Base-by-base conservation (phyloP, 129 eudicot genomes). In the Ambrosia artemisiifolia region DNA sequence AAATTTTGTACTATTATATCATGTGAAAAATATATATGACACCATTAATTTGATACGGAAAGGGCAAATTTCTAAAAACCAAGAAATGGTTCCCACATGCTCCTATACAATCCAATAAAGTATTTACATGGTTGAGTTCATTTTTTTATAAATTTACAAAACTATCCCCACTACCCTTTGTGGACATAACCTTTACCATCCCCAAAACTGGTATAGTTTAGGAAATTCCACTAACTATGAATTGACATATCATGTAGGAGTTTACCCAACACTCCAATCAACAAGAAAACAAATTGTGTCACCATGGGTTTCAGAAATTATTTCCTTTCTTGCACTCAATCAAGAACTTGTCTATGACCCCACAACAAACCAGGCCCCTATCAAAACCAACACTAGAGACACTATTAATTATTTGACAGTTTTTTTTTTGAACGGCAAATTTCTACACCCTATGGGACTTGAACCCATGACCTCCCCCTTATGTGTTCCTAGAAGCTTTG, bases 251-350 rank as follows among this genome's bases (percentile, higher is more conserved):
- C 70, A 78, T 78, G 54, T 51, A 20, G 56, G 71, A 50, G 72
- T 35, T 70, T 51, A 61, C 70, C 65, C 78, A 75, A 64, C 76
- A 63, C 80, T 68, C 74, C 79, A 51, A 71, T 75, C 12, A 72
- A 73, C 60, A 80, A 69, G 69, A 69, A 42, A 57, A 80, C 79
- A 80, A 80, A 63, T 62, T 63, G 89, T 85, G 89, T 85, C 88
- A 82, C 79, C 87, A 70, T 46, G 73, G 71, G 63, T 67, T 77
- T 85, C 85, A 82, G 82, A 74, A 56, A 69, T 77, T 61, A 69
- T 55, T 63, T 61, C 75, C 75, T 78, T 82, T 71, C 76, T 63
- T 71, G 79, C 79, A 78, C 79, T 59, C 79, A 72, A 79, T 73
- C 77, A 75, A 72, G 57, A 67, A 53, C 70, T 76, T 72, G 68